Percentiles rank a stretch among this genome's conserved stretches.
Evolutionary conservation across 208 protist species (phyloP).

Genomic region (Crithidia thermophila): DNA sequence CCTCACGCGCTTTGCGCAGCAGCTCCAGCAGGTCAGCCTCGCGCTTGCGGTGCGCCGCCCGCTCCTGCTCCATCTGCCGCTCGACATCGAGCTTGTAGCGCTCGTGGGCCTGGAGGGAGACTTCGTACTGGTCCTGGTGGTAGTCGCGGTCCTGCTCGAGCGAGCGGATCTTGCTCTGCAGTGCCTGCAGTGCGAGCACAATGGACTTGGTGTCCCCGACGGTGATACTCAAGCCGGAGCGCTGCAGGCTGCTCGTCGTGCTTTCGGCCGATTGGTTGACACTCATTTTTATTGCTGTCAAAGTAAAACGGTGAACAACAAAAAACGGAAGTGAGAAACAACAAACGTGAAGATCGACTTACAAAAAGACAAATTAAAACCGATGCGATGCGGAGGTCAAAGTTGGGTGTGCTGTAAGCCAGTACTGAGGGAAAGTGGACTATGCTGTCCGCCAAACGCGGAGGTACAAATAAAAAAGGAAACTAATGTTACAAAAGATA

Average conservation of each 20-base stretch:
- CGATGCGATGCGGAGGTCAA: too few species aligned
- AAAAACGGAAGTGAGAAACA: constrained; percentile 13
- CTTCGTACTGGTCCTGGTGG: constrained; percentile 90
- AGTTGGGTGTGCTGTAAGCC: background rate
- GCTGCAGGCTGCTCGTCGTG: constrained; percentile 75
- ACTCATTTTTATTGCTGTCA: background rate
- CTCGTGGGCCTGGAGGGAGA: constrained; percentile 77
- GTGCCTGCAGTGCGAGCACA: constrained; percentile 86
- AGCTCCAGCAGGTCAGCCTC: constrained; percentile 81
- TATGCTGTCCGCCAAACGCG: too few species aligned
- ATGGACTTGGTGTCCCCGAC: constrained; percentile 92
- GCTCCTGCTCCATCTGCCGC: constrained; percentile 83
- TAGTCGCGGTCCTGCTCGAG: constrained; percentile 88
- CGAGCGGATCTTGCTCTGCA: constrained; percentile 88
- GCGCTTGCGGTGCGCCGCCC: constrained; percentile 63
- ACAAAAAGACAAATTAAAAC: too few species aligned
- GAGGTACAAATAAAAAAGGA: too few species aligned
- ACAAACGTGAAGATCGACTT: background rate
- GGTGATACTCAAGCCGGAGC: constrained; percentile 85
- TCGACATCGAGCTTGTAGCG: constrained; percentile 89
- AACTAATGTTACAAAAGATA: too few species aligned
- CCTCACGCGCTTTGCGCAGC: constrained; percentile 65
- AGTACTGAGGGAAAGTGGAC: too few species aligned
- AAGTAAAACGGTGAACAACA: constrained; percentile 4
- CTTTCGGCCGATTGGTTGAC: constrained; percentile 71